Conservation (phyloP, 108 stramenopile genomes). For the Pseudonitzschia pungens region DNA sequence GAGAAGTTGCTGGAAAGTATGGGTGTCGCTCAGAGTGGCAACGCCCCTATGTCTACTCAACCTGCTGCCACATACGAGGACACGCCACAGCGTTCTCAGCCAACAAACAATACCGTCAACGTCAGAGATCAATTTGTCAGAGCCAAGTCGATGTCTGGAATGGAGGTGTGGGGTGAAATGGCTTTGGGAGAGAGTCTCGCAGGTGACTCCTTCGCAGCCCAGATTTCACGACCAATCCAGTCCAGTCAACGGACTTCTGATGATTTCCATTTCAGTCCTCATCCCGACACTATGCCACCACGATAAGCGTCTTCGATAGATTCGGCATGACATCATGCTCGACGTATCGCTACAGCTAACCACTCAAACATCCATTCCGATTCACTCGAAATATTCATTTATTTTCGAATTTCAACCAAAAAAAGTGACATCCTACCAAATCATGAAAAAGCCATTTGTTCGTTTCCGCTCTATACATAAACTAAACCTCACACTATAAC, state of each 20-base stretch:
- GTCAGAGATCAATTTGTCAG: conserved; percentile 31
- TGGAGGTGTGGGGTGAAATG: conserved; percentile 86
- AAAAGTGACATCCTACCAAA: no score
- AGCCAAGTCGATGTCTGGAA: conserved; percentile 60
- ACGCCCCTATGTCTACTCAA: neutral
- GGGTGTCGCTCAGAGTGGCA: conserved; percentile 35
- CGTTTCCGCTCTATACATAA: no score
- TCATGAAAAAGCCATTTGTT: no score
- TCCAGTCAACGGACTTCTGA: conserved; percentile 5
- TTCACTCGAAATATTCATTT: neutral
- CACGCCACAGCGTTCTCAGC: neutral
- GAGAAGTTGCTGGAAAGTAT: conserved; percentile 66
- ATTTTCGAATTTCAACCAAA: neutral
- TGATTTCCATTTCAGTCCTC: conserved; percentile 77
- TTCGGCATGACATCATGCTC: neutral
- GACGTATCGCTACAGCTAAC: neutral
- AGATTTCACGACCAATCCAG: conserved; percentile 22
- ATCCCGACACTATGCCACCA: conserved; percentile 89
- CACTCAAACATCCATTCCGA: no score
- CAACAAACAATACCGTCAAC: neutral
- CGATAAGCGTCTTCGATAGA: conserved; percentile 34
- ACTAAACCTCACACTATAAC: no score
- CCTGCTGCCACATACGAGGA: neutral
- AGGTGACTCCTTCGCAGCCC: neutral
- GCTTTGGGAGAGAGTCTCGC: conserved; percentile 59